Conservation (phyloP, 768 basidiomycete species). For the Kwoniella europaea region DNA sequence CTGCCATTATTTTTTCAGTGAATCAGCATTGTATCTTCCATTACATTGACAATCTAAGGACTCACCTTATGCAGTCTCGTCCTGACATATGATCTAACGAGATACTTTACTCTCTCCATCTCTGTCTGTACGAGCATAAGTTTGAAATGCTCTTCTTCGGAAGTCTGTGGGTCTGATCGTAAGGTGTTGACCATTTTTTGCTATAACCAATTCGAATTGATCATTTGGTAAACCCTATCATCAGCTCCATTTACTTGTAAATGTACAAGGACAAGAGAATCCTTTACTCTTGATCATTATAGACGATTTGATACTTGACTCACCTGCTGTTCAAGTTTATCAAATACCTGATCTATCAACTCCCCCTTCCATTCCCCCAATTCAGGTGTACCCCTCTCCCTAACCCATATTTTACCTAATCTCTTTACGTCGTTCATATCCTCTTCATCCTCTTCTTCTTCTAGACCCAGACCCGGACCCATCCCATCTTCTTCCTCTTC, state of each 20-base stretch:
- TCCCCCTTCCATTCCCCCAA: conserved; percentile 55
- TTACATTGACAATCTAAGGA: not conserved
- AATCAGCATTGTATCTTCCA: too few species aligned
- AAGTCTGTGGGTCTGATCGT: conserved; percentile 78
- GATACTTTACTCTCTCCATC: conserved; percentile 90
- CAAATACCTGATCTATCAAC: conserved; percentile 50
- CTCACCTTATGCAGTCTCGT: conserved; percentile 81
- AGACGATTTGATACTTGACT: conserved; percentile 5
- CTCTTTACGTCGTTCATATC: conserved; percentile 45
- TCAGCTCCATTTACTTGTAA: too few species aligned
- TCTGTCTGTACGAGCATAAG: conserved; percentile 94
- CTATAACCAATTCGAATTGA: conserved; percentile 59
- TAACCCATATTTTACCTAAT: conserved; percentile 49
- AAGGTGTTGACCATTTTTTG: conserved; percentile 75
- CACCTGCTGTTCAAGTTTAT: conserved; percentile 57
- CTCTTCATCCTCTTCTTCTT: conserved; percentile 35
- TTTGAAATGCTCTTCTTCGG: conserved; percentile 90
- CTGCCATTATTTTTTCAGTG: conserved; percentile 59
- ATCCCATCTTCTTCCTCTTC: conserved; percentile 4
- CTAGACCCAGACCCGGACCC: conserved; percentile 12
- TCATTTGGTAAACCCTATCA: too few species aligned
- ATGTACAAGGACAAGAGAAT: too few species aligned
- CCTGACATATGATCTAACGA: conserved; percentile 85
- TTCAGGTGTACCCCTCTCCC: conserved; percentile 52
- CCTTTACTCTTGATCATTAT: not conserved